Evolutionary conservation across 2,329 filamentous ascomycete species (phyloP).

Genomic region (Verticillium tricorpus): DNA sequence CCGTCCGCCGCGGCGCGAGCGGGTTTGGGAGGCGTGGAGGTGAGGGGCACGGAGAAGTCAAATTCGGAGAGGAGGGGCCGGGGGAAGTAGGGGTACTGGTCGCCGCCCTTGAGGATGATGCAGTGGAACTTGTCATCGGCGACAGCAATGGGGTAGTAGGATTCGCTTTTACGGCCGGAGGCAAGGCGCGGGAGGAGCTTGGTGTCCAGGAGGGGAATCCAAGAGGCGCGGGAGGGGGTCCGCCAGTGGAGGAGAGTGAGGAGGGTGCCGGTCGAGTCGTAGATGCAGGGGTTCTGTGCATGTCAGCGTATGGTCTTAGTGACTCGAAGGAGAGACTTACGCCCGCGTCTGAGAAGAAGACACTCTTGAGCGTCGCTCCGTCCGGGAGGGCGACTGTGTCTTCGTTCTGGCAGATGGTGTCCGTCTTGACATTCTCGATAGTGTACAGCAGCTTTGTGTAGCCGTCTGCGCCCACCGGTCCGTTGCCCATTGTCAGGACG

Average conservation of each 20-base stretch:
- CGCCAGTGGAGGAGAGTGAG: slow-evolving; percentile 91
- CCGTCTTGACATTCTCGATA: slow-evolving; percentile 89
- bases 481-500: slow-evolving; percentile 93
- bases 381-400: slow-evolving; percentile 83
- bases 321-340: slow-evolving; percentile 43
- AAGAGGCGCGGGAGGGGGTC: slow-evolving; percentile 74
- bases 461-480: slow-evolving; percentile 75
- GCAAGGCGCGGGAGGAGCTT: slow-evolving; percentile 76
- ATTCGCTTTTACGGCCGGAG: slow-evolving; percentile 79
- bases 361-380: slow-evolving; percentile 67
- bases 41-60: slow-evolving; percentile 80
- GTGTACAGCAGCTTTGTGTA: slow-evolving; percentile 77
- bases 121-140: slow-evolving; percentile 92
- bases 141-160: slow-evolving; percentile 93
- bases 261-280: slow-evolving; percentile 86
- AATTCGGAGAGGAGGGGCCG: slow-evolving; percentile 89
- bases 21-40: slow-evolving; percentile 42
- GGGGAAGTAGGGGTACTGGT: slow-evolving; percentile 90
- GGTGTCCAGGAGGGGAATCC: slow-evolving; percentile 92
- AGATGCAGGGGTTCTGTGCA: slow-evolving; percentile 82
- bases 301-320: neutral
- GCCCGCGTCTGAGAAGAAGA: slow-evolving; percentile 91
- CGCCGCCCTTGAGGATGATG: slow-evolving; percentile 95
- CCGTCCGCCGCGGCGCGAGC: slow-evolving; percentile 20
- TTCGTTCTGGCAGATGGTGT: slow-evolving; percentile 91